Percentiles rank a stretch among this genome's conserved stretches.
These are phyloP conservation scores for Albifimbria verrucaria DNA, from an alignment of 2,329 filamentous ascomycete genomes.

Conservation along the genomic window DNA sequence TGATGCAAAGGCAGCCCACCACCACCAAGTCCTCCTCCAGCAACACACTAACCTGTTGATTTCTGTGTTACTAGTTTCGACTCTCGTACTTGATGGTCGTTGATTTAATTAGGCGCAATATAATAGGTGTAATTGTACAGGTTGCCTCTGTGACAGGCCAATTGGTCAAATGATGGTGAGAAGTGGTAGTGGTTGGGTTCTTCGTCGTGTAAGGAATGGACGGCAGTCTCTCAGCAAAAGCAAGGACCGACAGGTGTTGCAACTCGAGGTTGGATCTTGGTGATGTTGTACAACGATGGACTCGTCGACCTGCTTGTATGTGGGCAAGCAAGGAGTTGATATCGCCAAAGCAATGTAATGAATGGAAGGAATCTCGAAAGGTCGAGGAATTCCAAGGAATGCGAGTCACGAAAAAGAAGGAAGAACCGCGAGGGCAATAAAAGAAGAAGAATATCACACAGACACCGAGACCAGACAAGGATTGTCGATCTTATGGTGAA, in stretches of 20 bases:
- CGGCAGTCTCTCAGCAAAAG: conserved; percentile 32
- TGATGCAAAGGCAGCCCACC: too few species aligned
- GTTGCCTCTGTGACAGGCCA: conserved; percentile 13
- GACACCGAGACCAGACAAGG: conserved; percentile 39
- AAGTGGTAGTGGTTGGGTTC: conserved; percentile 5
- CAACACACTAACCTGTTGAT: not conserved
- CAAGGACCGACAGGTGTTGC: conserved; percentile 28
- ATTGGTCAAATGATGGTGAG: conserved; percentile 12
- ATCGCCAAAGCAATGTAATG: conserved; percentile 29
- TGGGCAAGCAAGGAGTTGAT: not conserved
- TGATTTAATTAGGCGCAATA: conserved; percentile 5
- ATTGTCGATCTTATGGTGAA: conserved; percentile 46
- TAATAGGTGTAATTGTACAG: conserved; percentile 19
- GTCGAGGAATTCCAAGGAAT: conserved; percentile 38
- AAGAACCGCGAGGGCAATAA: conserved; percentile 48
- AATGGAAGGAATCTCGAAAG: conserved; percentile 37
- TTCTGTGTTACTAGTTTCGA: conserved; percentile 14
- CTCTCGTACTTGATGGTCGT: conserved; percentile 12
- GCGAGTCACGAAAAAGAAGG: conserved; percentile 44
- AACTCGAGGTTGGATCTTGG: conserved; percentile 24
- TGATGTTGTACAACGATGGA: conserved; percentile 25
- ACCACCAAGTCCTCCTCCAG: too few species aligned
- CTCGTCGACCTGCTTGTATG: not conserved
- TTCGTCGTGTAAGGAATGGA: conserved; percentile 38
- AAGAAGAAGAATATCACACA: conserved; percentile 41